These are phyloP conservation scores for Tetraselmis striata DNA, from an alignment of 139 green algal genomes.

Conservation along the genomic window DNA sequence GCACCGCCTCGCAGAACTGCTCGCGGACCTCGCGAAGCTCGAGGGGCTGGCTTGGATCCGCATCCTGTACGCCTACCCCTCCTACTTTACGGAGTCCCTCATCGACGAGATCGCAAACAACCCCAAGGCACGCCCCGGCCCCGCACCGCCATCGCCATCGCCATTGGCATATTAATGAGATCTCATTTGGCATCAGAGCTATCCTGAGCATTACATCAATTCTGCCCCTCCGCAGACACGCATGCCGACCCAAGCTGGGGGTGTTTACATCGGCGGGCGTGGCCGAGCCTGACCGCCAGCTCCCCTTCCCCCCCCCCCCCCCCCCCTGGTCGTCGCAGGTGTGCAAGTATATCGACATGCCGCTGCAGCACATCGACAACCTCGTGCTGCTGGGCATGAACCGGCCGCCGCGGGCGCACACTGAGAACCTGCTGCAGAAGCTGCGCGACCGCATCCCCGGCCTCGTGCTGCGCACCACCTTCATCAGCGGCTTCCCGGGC, in stretches of 20 bases:
- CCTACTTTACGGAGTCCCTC: constrained; percentile 64
- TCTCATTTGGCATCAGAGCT: too few species aligned
- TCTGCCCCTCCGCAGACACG: too few species aligned
- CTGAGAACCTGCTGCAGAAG: constrained; percentile 61
- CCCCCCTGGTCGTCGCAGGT: constrained; percentile 39
- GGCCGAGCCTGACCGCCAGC: too few species aligned
- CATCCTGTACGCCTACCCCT: constrained; percentile 84
- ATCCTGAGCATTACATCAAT: too few species aligned
- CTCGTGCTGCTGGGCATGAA: constrained; percentile 82
- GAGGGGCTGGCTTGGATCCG: constrained; percentile 76
- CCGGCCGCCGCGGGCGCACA: constrained; percentile 62
- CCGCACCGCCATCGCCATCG: too few species aligned
- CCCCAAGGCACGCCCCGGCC: constrained; percentile 64
- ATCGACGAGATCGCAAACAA: constrained; percentile 82
- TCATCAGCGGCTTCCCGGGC: constrained; percentile 81
- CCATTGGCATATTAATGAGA: too few species aligned
- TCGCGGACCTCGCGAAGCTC: constrained; percentile 63
- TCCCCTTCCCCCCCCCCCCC: background rate
- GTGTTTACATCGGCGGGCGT: too few species aligned
- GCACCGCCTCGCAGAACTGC: constrained; percentile 59
- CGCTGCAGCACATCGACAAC: constrained; percentile 87
- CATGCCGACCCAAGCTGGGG: too few species aligned
- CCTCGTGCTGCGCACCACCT: constrained; percentile 82
- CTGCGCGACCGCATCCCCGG: constrained; percentile 66
- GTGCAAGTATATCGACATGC: constrained; percentile 94